phyloP scores from a whole-genome alignment of 768 basidiomycete species.

The Suillus decipiens region DNA sequence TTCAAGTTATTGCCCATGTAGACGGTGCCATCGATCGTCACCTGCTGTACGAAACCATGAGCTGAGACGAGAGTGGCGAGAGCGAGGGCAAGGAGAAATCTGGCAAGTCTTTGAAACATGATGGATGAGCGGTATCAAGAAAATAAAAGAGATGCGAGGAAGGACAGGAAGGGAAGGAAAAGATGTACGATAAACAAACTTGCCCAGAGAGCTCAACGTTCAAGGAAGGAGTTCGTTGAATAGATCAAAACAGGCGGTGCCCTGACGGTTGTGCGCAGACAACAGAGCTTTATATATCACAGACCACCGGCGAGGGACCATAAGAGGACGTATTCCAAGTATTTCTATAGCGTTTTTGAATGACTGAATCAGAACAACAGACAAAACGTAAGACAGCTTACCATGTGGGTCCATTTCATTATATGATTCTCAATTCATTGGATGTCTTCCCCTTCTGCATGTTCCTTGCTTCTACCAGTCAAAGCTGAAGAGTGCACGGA shows the following conservation, averaged over 20 bases:
- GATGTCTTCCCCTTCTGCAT: background rate
- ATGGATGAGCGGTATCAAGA: background rate
- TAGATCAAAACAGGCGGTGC: background rate
- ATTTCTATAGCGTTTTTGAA: background rate
- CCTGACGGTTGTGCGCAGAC: background rate
- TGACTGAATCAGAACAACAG: background rate
- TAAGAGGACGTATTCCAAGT: background rate
- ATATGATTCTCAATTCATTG: background rate
- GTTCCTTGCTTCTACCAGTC: background rate
- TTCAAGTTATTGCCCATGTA: constrained; percentile 35
- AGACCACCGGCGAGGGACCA: background rate
- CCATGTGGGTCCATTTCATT: background rate
- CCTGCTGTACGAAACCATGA: constrained; percentile 33
- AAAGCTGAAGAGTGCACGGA: background rate
- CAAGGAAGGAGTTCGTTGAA: background rate
- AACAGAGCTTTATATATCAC: background rate
- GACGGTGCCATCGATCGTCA: constrained; percentile 29
- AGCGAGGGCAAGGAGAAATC: constrained; percentile 15
- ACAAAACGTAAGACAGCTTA: background rate
- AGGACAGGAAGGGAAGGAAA: background rate
- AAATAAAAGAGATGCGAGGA: background rate
- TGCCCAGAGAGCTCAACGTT: constrained; percentile 2
- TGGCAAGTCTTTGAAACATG: background rate
- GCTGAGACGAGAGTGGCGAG: constrained; percentile 27
- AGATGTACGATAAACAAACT: background rate